Evolutionary conservation across 2,329 filamentous ascomycete genomes (phyloP).

Genomic region (Phaeosphaeria sp.): DNA sequence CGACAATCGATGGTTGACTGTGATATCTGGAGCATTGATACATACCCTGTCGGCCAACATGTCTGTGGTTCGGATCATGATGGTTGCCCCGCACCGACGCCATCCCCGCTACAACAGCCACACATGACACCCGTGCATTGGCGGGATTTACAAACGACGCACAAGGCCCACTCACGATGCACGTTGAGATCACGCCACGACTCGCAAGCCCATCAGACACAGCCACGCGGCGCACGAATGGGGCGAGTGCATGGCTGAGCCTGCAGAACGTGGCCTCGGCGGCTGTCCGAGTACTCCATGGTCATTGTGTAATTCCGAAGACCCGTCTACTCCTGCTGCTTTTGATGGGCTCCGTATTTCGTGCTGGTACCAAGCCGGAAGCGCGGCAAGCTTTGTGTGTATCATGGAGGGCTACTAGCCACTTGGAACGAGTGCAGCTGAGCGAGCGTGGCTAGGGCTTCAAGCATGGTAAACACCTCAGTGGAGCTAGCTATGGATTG

Average conservation of each 20-base stretch:
- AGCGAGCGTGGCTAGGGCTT: not conserved
- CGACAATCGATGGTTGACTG: not conserved
- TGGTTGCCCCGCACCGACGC: conserved; percentile 3
- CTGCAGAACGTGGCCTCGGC: conserved; percentile 12
- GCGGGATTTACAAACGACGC: conserved; percentile 12
- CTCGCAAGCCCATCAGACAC: conserved; percentile 21
- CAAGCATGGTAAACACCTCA: not conserved
- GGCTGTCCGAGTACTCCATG: conserved; percentile 1
- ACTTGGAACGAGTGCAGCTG: not conserved
- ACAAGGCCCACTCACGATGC: conserved; percentile 24
- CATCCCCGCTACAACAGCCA: conserved; percentile 12
- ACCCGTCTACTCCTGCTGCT: conserved; percentile 1
- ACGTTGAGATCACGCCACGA: conserved; percentile 21
- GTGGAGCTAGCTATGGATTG: not conserved
- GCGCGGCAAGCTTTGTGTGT: conserved; percentile 7
- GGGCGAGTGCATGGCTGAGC: conserved; percentile 18
- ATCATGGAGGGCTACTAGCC: not conserved
- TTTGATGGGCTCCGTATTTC: not conserved
- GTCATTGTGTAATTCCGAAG: conserved; percentile 3
- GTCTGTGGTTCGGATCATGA: not conserved
- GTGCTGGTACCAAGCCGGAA: conserved; percentile 18
- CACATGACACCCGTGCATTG: conserved; percentile 10
- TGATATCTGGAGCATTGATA: not conserved
- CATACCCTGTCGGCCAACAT: not conserved
- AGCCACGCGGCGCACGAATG: conserved; percentile 25